Base-by-base conservation (phyloP, 495 filamentous ascomycete genomes). In the Xylaria curta region DNA sequence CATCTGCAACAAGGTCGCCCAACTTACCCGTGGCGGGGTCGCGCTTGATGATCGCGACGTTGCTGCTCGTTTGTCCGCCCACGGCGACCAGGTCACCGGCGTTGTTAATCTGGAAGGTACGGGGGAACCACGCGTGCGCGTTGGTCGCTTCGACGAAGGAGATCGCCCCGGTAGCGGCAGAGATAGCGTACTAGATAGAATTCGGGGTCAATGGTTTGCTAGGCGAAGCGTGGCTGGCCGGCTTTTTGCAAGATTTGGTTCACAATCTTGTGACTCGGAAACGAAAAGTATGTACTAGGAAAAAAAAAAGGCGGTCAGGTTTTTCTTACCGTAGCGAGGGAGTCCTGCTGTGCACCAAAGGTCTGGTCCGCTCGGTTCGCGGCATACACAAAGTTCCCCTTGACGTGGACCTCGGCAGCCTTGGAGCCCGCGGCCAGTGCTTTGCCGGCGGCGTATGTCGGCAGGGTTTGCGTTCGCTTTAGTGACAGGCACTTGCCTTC, bases 31-130 rank as follows among this genome's bases (percentile, higher is more conserved):
- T 89, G 21, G 77, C 71, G 0, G 79, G 76, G 77, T 92, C 86
- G 13, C 90, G 78, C 73, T 80, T 76, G 49, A 92, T 80, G 74
- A 93, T 86, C 2, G 85, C 90, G 0, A 93, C 89, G 59, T 85
- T 87, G 26, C 86, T 82, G 68, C 85, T 89, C 4, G 83, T 85
- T 82, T 92, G 90, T 44, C 91, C 84, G 6, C 89, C 91, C 46
- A 93, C 85, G 0, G 90, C 91, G 1, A 89, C 86, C 59, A 91
- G 74, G 68, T 86, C 84, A 0, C 91, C 91, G 0, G 82, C 84
- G 72, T 86, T 85, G 75, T 91, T 92, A 61, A 93, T 81, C 15
- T 84, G 84, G 78, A 93, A 89, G 4, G 89, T 89, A 9, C 91
- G 80, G 47, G 82, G 82, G 75, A 84, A 85, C 78, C 82, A 83